Base-by-base conservation (phyloP, 116 monocot genomes). In the Papilionanthe hybrid region DNA sequence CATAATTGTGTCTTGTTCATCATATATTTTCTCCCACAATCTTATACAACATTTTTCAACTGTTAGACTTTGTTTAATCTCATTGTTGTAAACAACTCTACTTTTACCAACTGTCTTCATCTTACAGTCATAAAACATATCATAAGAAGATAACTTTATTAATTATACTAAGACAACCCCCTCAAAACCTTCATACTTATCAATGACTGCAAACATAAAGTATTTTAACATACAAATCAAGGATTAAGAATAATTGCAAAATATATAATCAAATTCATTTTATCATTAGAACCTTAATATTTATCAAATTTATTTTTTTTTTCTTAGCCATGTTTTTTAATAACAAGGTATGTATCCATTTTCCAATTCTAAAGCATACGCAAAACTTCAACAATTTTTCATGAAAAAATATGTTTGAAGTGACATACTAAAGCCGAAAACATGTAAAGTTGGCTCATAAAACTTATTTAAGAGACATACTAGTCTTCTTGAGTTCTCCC, bases 261-360 rank as follows among this genome's bases (percentile, higher is more conserved):
- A 77, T 30, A 77, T 5, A 72, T 29, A 15, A 76, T 43, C 13
- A 71, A 32, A 55, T 84, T 84, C 63, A 84, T 42, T 11, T 66
- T 80, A 0, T 75, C 76, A 44, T 42, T 7, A 55, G 25, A 23
- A 25, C 55, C 66, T 47, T 60, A 80, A 71, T 84, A 84, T 44
- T 84, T 77, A 18, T 84, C 68, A 80, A 77, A 84, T 23, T 80
- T 37, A 2, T 1, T 58, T 44, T 75, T 44, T 60, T 74, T 3
- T 20, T 41, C 8, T 7, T 17, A n/a, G 42, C 15, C 43, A 75
- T 81, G 19, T 55, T 13, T 18, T n/a, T 32, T 15, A 1, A 30
- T 6, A 13, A 23, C 3, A 7, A 42, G 11, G 37, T 75, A 42
- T 15, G 1, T 15, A 55, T 42, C 13, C 23, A 57, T 22, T 72